A percentile compares a stretch with the other conserved stretches of the same genome.
Evolutionary conservation across 345 rosid species (phyloP).

Genomic region (Syzygium aqueum): DNA sequence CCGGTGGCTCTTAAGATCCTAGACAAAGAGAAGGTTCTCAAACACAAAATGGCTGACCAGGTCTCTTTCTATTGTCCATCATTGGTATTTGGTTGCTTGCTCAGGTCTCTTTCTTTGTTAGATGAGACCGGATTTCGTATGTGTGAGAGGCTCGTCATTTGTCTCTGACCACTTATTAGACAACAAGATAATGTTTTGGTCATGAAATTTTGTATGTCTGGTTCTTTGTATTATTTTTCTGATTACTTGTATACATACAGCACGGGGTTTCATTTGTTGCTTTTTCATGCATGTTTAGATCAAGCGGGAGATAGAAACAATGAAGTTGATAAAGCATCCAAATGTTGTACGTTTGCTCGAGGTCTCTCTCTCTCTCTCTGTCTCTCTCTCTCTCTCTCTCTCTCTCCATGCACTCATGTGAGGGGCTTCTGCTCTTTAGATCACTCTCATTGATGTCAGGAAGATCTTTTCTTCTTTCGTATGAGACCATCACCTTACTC

Average conservation of each 20-base stretch:
- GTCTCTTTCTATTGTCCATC: constrained; percentile 17
- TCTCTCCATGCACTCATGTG: not conserved
- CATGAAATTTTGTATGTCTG: not conserved
- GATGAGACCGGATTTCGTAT: not conserved
- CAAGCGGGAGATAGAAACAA: constrained; percentile 79
- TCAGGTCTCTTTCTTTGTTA: not conserved
- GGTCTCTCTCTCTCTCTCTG: constrained; percentile 38
- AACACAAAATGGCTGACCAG: constrained; percentile 98
- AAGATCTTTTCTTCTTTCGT: not conserved
- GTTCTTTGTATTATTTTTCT: not conserved
- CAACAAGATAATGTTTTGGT: not conserved
- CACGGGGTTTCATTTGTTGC: not conserved
- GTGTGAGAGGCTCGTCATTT: not conserved
- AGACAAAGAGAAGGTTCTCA: constrained; percentile 92
- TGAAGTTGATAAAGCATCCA: constrained; percentile 95
- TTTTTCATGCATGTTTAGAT: constrained; percentile 36
- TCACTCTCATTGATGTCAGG: not conserved
- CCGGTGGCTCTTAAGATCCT: constrained; percentile 92
- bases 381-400: constrained; percentile 8
- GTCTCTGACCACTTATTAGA: not conserved
- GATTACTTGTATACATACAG: not conserved
- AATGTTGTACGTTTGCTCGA: constrained; percentile 76
- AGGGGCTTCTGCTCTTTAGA: not conserved
- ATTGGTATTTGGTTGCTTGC: not conserved
- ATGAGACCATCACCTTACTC: not conserved